Conservation (phyloP, 345 rosid species). For the Aquilaria yunnanensis region DNA sequence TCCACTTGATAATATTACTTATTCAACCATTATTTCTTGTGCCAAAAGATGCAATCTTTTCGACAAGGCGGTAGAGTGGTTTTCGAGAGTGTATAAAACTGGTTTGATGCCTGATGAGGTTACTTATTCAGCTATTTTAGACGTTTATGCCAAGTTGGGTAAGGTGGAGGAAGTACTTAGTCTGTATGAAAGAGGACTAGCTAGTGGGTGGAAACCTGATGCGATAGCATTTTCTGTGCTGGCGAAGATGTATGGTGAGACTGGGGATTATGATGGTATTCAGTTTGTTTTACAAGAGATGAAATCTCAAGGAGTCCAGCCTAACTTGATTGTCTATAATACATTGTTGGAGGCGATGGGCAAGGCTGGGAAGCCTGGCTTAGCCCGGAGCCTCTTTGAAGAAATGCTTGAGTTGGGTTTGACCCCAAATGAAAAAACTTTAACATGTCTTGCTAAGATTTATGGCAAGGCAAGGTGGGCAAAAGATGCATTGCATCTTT, state of each 20-base stretch:
- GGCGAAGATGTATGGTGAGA: slow-evolving; percentile 90
- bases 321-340: slow-evolving; percentile 78
- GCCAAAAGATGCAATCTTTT: slow-evolving; percentile 71
- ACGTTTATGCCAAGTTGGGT: slow-evolving; percentile 78
- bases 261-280: slow-evolving; percentile 92
- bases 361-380: slow-evolving; percentile 87
- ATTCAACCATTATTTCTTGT: slow-evolving; percentile 86
- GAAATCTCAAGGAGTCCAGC: slow-evolving; percentile 68
- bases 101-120: slow-evolving; percentile 97
- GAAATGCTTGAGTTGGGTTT: slow-evolving; percentile 74
- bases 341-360: slow-evolving; percentile 86
- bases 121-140: slow-evolving; percentile 76
- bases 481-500: slow-evolving; percentile 65
- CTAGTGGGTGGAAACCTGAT: slow-evolving; percentile 91
- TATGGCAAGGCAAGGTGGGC: slow-evolving; percentile 95
- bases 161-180: slow-evolving; percentile 81
- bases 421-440: slow-evolving; percentile 69
- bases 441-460: slow-evolving; percentile 73
- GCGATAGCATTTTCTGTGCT: slow-evolving; percentile 67
- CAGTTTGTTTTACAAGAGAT: slow-evolving; percentile 84
- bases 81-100: slow-evolving; percentile 85
- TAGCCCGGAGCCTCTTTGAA: slow-evolving; percentile 70
- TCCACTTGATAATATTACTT: slow-evolving; percentile 87
- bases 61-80: slow-evolving; percentile 87
- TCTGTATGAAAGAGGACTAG: slow-evolving; percentile 89